Percentiles rank a stretch among this genome's conserved stretches.
These are phyloP conservation scores for Raphanus sativus DNA, from an alignment of 345 rosid genomes.

Conservation along the genomic window DNA sequence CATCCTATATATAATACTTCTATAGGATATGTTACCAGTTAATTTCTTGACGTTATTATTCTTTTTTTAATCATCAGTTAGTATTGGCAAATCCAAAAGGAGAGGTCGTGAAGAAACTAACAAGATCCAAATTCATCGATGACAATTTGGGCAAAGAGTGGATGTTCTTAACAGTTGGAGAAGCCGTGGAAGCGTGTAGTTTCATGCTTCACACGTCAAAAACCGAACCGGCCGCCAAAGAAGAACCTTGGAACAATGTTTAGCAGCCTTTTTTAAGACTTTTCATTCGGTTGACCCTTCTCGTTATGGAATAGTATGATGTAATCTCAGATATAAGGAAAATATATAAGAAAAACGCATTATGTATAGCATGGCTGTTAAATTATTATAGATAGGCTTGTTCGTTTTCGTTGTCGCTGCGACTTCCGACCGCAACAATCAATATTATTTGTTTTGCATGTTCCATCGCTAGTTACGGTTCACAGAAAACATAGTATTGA, in stretches of 20 bases:
- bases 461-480: too few species aligned
- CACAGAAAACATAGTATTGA: too few species aligned
- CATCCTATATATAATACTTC: background rate
- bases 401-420: too few species aligned
- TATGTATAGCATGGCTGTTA: background rate
- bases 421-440: too few species aligned
- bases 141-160: conserved; percentile 62
- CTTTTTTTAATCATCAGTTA: conserved; percentile 13
- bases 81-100: conserved; percentile 44
- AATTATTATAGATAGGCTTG: too few species aligned
- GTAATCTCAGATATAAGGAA: background rate
- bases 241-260: conserved; percentile 44
- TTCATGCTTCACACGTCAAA: conserved; percentile 65
- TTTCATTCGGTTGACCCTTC: background rate
- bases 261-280: background rate
- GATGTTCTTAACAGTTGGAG: conserved; percentile 81
- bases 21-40: background rate
- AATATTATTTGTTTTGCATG: too few species aligned
- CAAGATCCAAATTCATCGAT: conserved; percentile 31
- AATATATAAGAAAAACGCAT: background rate
- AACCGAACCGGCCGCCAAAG: conserved; percentile 33
- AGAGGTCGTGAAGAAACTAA: conserved; percentile 41
- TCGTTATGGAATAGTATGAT: conserved; percentile 8
- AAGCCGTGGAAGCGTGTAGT: conserved; percentile 82
- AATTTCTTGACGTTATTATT: background rate